phyloP scores from a whole-genome alignment of 805 yeast genomes.

The Wickerhamiella occidentalis region DNA sequence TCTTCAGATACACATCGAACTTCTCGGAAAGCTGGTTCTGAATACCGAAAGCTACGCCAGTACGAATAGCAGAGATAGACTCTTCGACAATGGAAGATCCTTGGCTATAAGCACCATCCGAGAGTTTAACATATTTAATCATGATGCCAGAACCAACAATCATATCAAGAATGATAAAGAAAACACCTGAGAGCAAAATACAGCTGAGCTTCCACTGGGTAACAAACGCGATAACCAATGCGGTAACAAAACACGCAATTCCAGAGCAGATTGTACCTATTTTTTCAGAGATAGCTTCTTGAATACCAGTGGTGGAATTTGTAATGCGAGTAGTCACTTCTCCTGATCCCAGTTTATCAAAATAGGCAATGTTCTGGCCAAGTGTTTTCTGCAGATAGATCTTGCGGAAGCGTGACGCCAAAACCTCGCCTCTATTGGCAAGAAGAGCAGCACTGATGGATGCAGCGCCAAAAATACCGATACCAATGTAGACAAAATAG shows the following conservation, averaged over 20 bases:
- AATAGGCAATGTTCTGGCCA: conserved; percentile 33
- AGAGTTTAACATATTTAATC: conserved; percentile 22
- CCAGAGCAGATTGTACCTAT: conserved; percentile 31
- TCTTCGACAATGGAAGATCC: conserved; percentile 34
- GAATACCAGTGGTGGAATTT: conserved; percentile 31
- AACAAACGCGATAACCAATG: conserved; percentile 28
- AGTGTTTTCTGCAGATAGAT: conserved; percentile 29
- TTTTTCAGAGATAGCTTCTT: conserved; percentile 35
- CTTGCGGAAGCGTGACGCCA: conserved; percentile 32
- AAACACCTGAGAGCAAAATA: conserved; percentile 28
- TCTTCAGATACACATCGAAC: conserved; percentile 25
- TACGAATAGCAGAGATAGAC: conserved; percentile 30
- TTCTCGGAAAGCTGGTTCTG: conserved; percentile 28
- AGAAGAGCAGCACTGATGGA: conserved; percentile 28
- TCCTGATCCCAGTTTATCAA: conserved; percentile 33
- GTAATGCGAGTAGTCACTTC: conserved; percentile 34
- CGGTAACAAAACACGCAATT: conserved; percentile 30
- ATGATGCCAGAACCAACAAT: conserved; percentile 25
- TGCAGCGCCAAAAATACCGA: conserved; percentile 27
- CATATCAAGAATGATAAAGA: conserved; percentile 22
- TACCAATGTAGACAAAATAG: conserved; percentile 33
- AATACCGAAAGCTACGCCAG: conserved; percentile 34
- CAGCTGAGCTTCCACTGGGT: conserved; percentile 29
- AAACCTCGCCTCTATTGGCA: conserved; percentile 33
- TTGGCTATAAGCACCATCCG: conserved; percentile 21